Percentiles rank a stretch among this genome's conserved stretches.
phyloP scores from a whole-genome alignment of 345 rosid species.

The Draba incana region DNA sequence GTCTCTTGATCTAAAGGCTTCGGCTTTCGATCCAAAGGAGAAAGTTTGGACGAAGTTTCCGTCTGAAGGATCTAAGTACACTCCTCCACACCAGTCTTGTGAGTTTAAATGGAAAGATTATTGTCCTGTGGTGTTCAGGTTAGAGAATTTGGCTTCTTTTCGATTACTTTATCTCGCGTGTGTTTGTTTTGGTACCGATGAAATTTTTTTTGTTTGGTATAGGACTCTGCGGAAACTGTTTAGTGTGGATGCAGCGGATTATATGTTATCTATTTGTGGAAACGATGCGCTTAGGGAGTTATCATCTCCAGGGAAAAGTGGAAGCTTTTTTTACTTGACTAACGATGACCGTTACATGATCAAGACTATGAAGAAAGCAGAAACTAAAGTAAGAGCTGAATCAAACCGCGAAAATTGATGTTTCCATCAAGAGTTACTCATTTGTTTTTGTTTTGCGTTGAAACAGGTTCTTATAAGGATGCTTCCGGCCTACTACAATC shows the following conservation, averaged over 20 bases:
- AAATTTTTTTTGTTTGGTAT: not conserved
- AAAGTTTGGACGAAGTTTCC: conserved; percentile 98
- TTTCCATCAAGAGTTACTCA: conserved; percentile 10
- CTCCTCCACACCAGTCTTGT: conserved; percentile 91
- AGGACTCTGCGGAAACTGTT: conserved; percentile 96
- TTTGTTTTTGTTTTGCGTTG: not conserved
- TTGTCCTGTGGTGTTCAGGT: conserved; percentile 98
- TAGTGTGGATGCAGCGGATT: conserved; percentile 92
- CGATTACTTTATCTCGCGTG: not conserved
- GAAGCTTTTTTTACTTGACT: conserved; percentile 92
- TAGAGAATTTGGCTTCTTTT: conserved; percentile 12
- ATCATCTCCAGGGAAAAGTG: conserved; percentile 98
- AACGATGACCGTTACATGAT: conserved; percentile 96
- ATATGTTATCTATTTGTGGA: conserved; percentile 95
- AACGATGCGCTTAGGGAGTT: conserved; percentile 96
- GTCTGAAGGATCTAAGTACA: conserved; percentile 87
- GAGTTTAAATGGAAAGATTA: conserved; percentile 99
- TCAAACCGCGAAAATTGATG: not conserved
- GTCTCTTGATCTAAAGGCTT: conserved; percentile 81
- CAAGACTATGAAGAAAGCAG: conserved; percentile 95
- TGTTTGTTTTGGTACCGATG: conserved; percentile 6
- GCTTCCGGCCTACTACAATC: conserved; percentile 94
- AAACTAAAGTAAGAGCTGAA: conserved; percentile 68
- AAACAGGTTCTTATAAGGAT: conserved; percentile 90
- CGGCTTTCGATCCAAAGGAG: conserved; percentile 92